Conservation (phyloP, 2,329 filamentous ascomycete species). For the Colletotrichum coccodes region DNA sequence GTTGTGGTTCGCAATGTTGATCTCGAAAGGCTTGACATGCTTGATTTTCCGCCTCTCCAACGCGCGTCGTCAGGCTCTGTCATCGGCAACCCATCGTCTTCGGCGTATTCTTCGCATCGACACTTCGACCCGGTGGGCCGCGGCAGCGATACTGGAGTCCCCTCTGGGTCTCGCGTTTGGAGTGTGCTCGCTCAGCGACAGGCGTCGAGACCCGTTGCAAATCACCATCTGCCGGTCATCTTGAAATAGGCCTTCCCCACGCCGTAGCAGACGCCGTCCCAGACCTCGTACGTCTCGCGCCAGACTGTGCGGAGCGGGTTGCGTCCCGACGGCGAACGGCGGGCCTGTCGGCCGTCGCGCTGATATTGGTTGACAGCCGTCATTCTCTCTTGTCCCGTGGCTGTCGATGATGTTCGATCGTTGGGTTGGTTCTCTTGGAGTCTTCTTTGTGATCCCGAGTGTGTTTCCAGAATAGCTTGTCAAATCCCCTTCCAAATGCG, state of each 20-base stretch:
- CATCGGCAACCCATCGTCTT: background rate
- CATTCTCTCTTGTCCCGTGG: constrained; percentile 4
- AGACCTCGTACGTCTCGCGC: constrained; percentile 47
- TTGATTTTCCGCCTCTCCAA: background rate
- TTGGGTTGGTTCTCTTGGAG: background rate
- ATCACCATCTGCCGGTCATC: constrained; percentile 33
- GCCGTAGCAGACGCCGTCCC: constrained; percentile 51
- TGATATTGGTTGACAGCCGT: constrained; percentile 74
- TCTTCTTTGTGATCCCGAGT: background rate
- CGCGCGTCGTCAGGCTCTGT: background rate
- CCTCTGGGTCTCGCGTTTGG: background rate
- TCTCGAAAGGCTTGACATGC: background rate
- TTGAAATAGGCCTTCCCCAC: constrained; percentile 51
- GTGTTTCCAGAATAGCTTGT: too few relatives aligned
- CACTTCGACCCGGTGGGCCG: background rate
- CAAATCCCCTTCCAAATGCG: too few relatives aligned
- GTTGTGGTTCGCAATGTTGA: constrained; percentile 1
- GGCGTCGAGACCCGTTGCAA: background rate
- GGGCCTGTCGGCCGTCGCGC: constrained; percentile 64
- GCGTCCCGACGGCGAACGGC: constrained; percentile 54
- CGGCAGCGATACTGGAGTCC: background rate
- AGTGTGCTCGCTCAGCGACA: background rate
- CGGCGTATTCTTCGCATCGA: background rate
- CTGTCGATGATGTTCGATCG: background rate
- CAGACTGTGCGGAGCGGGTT: constrained; percentile 36